Evolutionary conservation across 768 basidiomycete genomes (phyloP), one percentile per base, ranked within the genome.

Genomic region (Pleurotus pulmonarius): DNA sequence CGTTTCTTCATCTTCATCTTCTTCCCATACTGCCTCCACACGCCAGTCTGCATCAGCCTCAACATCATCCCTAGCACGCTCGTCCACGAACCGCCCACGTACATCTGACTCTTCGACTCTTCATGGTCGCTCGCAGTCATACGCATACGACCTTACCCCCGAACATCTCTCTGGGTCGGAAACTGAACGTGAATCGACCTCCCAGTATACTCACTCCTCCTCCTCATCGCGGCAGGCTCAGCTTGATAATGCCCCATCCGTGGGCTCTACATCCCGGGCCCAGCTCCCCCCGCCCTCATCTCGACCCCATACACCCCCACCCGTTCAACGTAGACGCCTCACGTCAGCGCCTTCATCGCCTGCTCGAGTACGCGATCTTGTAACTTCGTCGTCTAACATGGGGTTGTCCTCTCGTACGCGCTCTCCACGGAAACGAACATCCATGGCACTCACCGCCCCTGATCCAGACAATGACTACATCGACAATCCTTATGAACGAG

Each of bases 91-190:
- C 57, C 69, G 61, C 56, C 69, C 73, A 54, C 64, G 70, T 24
- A 61, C 67, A 56, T 64, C 73, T 5, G 67, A 75, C 56, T 20
- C 53, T 5, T 39, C 60, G 41, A 58, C 57, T 47, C 67, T 57
- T 57, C 61, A 58, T 52, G 60, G 40, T 61, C 61, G 46, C 59
- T 46, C 46, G 47, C 64, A 57, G 39, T 53, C 51, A 11, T 53
- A 53, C 24, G 51, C 51, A 68, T 62, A 55, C 59, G 62, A 61
- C 70, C 58, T 62, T 69, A 61, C 44, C 59, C 59, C 34, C 71
- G 73, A 73, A 48, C 60, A 69, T 29, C 77, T 78, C 54, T 92
- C 90, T 5, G 90, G 90, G 29, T 92, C 89, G 2, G 91, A 92
- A 68, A 92, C 90, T 0, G 91, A 92, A 68, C 83, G 88, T 44